Base-by-base conservation (phyloP, 2,329 filamentous ascomycete species). In the Colletotrichum endophyticum region DNA sequence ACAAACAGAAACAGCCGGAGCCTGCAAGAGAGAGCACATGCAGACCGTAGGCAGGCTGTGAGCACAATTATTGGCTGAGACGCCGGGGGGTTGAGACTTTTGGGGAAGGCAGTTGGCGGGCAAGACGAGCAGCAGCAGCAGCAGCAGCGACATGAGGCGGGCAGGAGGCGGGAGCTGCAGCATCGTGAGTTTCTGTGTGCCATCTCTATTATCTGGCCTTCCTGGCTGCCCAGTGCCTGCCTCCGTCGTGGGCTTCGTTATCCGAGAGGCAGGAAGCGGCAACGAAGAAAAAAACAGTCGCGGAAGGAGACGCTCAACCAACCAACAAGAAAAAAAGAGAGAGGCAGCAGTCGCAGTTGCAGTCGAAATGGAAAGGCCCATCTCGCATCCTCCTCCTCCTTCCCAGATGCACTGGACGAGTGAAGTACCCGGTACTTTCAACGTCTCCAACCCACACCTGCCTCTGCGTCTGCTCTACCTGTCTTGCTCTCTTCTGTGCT, bases 351-450 rank as follows among this genome's bases (percentile, higher is more conserved):
- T 53, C 64, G 56, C 59, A 75, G 63, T 73, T 39, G 62, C 62
- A 66, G 70, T 73, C 70, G 30, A 76, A 73, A 68, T 64, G 73
- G 70, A 68, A 73, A 61, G 56, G 63, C 59, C 69, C 69, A 56
- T 71, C 39, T 74, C 72, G 72, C 72, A 74, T 66, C 56, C 63
- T 64, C 61, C 27, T 72, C 59, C 13, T 34, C 34, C 11, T 57
- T 56, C 28, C n/a, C 28, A 19, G 22, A 32, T 30, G 39, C 7
- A 15, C 11, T 57, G 15, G 36, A 13, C n/a, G 15, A 36, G 34
- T 36, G 34, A 73, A 32, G 73, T 76, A 73, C 63, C 57, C 11
- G 28, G 30, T 76, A 76, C 73, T 73, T 71, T 57, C 57, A 62
- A 49, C 67, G 67, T 27, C 57, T 62, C n/a, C 67, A 49, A 44